Evolutionary conservation across 1,284 basidiomycete genomes (phyloP), one percentile per base, ranked within the genome.

Genomic region (Mycosarcoma mackinlayi): DNA sequence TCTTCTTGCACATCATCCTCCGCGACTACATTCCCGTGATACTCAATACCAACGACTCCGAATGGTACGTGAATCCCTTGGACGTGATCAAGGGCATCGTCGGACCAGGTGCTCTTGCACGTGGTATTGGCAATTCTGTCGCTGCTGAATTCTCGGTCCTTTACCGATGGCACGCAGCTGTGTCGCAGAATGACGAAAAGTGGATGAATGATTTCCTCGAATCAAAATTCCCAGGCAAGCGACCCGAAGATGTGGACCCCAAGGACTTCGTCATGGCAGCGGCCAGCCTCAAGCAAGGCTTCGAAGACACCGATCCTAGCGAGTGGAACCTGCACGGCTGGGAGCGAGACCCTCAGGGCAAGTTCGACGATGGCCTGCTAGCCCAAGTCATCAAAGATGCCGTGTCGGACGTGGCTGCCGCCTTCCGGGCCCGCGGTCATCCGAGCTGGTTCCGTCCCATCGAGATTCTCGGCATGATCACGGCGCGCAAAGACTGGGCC

Each of bases 381-480:
- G 91, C 91, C n/a, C 39, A 61, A 42, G 57, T 77, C 47, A 56
- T 77, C 54, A 76, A 73, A 57, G 64, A 71, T 30, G 65, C 72
- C 34, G 57, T 59, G 0, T 37, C 89, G 61, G 86, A 89, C 57
- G 87, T 90, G 23, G 92, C 92, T 7, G 88, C 85, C 39, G 87
- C 89, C 13, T 94, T 94, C 85, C 86, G 88, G 54, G 92, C 92
- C 28, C 88, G 90, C 28, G 88, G 90, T 10, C 91, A 89, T 2
- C 92, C 92, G 30, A 84, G 85, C 80, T 81, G 87, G 52, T 89
- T 94, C 88, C 88, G 87, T 52, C 83, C 92, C 24, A 87, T 92
- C 65, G 92, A 93, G 80, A 86, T 92, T 41, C 90, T 93, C 88
- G 90, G 91, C 47, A 91, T 93, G 58, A 88, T 90, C 74, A 86